These are phyloP conservation scores for Bonnemaisonia californica DNA, from an alignment of 31 red algal genomes.

Conservation along the genomic window DNA sequence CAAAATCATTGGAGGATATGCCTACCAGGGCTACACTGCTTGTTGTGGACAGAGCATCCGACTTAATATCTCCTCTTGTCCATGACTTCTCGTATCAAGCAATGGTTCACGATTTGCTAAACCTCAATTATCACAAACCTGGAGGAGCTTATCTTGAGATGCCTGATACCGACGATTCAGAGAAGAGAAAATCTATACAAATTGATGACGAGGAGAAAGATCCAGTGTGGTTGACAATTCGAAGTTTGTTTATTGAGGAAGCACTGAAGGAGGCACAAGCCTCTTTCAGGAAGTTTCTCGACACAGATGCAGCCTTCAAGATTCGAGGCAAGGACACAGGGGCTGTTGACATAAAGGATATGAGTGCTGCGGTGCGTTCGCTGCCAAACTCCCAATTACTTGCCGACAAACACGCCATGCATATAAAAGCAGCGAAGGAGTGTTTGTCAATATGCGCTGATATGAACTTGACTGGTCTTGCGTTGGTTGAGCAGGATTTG, in stretches of 20 bases:
- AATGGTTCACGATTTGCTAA: slow-evolving; percentile 93
- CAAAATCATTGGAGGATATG: too few species aligned
- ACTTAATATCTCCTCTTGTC: slow-evolving; percentile 81
- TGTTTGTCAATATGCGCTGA: slow-evolving; percentile 48
- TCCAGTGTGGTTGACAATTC: slow-evolving; percentile 68
- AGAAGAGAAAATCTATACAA: slow-evolving; percentile 51
- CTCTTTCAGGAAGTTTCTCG: slow-evolving; percentile 41
- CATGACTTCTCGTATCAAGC: slow-evolving; percentile 98
- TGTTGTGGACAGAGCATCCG: slow-evolving; percentile 83
- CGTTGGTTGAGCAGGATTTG: slow-evolving; percentile 84
- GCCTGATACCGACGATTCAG: slow-evolving; percentile 48
- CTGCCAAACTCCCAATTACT: slow-evolving; percentile 56
- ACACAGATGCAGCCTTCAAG: slow-evolving; percentile 65
- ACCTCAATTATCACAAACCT: slow-evolving; percentile 77
- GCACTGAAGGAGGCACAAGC: slow-evolving; percentile 71
- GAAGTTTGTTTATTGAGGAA: slow-evolving; percentile 83
- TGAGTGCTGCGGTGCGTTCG: slow-evolving; percentile 70
- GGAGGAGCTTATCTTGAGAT: slow-evolving; percentile 80
- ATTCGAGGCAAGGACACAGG: slow-evolving; percentile 56
- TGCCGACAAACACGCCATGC: slow-evolving; percentile 73
- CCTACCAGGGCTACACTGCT: slow-evolving; percentile 74
- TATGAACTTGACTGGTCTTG: slow-evolving; percentile 46
- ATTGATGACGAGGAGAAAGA: slow-evolving; percentile 92
- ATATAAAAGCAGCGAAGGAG: slow-evolving; percentile 60
- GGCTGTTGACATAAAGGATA: slow-evolving; percentile 75